Evolutionary conservation across 2,329 filamentous ascomycete genomes (phyloP).

Genomic region (Aspergillus sp.): DNA sequence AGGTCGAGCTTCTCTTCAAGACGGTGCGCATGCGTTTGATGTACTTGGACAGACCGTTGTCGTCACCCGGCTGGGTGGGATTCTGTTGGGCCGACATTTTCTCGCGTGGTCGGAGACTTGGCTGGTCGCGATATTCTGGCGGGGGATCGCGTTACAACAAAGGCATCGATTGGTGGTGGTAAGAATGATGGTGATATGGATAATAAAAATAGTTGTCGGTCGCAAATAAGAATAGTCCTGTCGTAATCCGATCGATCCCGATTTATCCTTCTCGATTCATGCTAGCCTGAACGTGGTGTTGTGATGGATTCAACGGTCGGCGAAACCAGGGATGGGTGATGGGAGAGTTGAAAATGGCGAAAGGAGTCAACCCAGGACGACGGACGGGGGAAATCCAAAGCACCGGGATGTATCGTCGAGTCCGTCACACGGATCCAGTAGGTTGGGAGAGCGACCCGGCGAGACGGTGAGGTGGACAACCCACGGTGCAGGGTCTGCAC

Average conservation of each 20-base stretch:
- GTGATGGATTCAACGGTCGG: not conserved
- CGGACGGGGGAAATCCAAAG: no score
- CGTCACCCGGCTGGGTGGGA: conserved; percentile 17
- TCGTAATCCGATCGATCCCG: not conserved
- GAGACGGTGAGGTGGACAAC: conserved; percentile 19
- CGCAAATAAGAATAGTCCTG: not conserved
- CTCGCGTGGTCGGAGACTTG: not conserved
- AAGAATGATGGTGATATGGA: not conserved
- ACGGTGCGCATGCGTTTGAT: conserved; percentile 41
- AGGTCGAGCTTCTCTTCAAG: conserved; percentile 30
- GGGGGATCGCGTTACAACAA: not conserved
- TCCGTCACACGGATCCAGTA: conserved; percentile 22
- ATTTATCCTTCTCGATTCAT: not conserved
- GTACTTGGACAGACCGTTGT: conserved; percentile 37
- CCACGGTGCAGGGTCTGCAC: conserved; percentile 11
- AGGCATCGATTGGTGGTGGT: not conserved
- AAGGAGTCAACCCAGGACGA: no score
- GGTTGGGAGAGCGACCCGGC: conserved; percentile 22
- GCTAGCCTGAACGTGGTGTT: not conserved
- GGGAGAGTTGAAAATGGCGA: no score
- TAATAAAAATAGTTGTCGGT: not conserved
- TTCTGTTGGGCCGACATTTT: conserved; percentile 25
- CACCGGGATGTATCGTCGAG: conserved; percentile 6
- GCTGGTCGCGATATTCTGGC: not conserved
- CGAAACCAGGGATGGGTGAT: not conserved